Conservation (phyloP, 805 yeast species). For the Brettanomyces sp. region DNA sequence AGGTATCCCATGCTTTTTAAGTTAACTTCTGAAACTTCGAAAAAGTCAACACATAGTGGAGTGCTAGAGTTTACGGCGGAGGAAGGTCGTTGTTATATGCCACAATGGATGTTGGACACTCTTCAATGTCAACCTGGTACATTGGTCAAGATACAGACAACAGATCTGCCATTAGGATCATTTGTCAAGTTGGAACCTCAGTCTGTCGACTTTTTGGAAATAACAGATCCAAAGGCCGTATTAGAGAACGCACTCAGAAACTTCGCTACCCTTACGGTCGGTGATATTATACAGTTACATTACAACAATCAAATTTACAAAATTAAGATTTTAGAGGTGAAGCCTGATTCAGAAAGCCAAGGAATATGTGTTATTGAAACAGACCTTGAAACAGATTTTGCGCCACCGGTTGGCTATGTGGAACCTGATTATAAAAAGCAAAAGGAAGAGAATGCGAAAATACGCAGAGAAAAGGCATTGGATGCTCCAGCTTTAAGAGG, state of each 20-base stretch:
- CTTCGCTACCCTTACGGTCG: conserved; percentile 77
- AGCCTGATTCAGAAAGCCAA: conserved; percentile 55
- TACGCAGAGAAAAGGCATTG: conserved; percentile 28
- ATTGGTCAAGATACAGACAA: conserved; percentile 62
- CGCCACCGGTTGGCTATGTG: conserved; percentile 97
- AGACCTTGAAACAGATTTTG: conserved; percentile 93
- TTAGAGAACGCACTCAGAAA: conserved; percentile 84
- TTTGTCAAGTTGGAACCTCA: conserved; percentile 96
- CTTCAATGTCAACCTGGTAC: conserved; percentile 68
- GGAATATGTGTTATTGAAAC: conserved; percentile 95
- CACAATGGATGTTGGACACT: conserved; percentile 93
- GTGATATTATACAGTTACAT: conserved; percentile 75
- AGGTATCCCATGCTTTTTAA: conserved; percentile 95
- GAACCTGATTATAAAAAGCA: conserved; percentile 62
- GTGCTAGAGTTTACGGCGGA: conserved; percentile 95
- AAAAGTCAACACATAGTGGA: conserved; percentile 72
- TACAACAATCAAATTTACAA: conserved; percentile 74
- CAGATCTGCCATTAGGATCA: conserved; percentile 76
- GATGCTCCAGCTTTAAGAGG: conserved; percentile 27
- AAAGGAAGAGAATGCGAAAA: conserved; percentile 30
- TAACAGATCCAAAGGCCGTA: conserved; percentile 93
- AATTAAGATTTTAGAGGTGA: conserved; percentile 78
- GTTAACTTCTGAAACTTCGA: conserved; percentile 53
- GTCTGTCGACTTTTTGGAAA: conserved; percentile 84
- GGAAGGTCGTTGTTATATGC: conserved; percentile 90